Conservation (phyloP, 768 basidiomycete genomes). For the Auricularia heimuer region DNA sequence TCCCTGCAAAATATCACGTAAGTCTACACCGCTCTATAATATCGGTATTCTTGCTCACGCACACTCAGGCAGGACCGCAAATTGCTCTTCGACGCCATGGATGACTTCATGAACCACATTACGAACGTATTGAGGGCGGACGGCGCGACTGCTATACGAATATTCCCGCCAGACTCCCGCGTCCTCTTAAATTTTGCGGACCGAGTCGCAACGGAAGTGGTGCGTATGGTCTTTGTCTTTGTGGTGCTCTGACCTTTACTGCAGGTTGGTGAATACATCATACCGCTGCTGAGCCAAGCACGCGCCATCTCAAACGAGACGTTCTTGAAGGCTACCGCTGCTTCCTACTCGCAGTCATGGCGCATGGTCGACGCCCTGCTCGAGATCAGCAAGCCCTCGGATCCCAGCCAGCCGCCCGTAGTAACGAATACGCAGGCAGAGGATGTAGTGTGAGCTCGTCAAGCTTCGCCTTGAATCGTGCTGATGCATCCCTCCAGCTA, state of each 20-base stretch:
- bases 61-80: conserved; percentile 36
- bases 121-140: conserved; percentile 58
- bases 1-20: conserved; percentile 76
- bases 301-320: conserved; percentile 60
- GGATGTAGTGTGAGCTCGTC: conserved; percentile 63
- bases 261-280: conserved; percentile 82
- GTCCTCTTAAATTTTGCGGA: conserved; percentile 80
- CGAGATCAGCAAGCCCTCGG: conserved; percentile 29
- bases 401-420: conserved; percentile 19
- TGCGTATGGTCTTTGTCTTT: conserved; percentile 25
- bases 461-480: not conserved
- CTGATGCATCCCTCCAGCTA: conserved; percentile 17
- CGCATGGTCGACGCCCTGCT: conserved; percentile 72
- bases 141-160: conserved; percentile 68
- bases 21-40: conserved; percentile 16
- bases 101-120: conserved; percentile 70
- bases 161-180: conserved; percentile 73
- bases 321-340: conserved; percentile 80
- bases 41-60: not conserved
- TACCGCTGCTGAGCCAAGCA: conserved; percentile 64
- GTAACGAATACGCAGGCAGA: conserved; percentile 52
- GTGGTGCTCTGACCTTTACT: conserved; percentile 1
- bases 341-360: conserved; percentile 82
- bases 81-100: conserved; percentile 90
- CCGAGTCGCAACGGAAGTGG: conserved; percentile 75